Evolutionary conservation across 1,139 yeast species (phyloP).

Genomic region (Scheffersomyces lignicola): DNA sequence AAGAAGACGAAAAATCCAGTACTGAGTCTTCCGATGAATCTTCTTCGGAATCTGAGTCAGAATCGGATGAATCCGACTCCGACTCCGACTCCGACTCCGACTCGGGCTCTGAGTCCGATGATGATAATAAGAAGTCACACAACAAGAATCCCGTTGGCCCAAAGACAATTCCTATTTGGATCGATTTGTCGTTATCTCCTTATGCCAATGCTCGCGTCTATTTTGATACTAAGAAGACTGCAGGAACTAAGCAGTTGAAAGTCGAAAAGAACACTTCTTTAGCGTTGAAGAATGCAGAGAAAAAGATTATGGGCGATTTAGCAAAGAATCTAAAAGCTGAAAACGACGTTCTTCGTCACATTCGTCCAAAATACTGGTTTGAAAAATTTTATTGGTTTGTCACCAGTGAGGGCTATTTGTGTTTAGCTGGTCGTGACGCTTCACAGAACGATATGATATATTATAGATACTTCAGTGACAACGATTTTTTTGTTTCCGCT

Average conservation of each 20-base stretch:
- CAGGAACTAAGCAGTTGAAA: constrained; percentile 75
- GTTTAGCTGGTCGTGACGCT: constrained; percentile 83
- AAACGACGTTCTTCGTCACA: constrained; percentile 59
- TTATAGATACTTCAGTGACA: constrained; percentile 70
- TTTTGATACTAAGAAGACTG: constrained; percentile 75
- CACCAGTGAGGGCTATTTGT: constrained; percentile 83
- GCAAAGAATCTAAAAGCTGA: constrained; percentile 66
- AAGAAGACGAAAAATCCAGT: constrained; percentile 25
- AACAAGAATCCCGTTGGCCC: constrained; percentile 6
- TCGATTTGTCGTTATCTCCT: constrained; percentile 72
- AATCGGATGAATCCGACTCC: constrained; percentile 16
- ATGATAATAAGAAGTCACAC: constrained; percentile 3
- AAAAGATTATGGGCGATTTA: constrained; percentile 72
- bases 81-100: constrained; percentile 15
- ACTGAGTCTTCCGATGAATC: constrained; percentile 21
- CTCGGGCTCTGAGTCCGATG: constrained; percentile 12
- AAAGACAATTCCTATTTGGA: constrained; percentile 47
- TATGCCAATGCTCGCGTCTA: constrained; percentile 90
- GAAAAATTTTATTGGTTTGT: constrained; percentile 94
- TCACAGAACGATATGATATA: constrained; percentile 84
- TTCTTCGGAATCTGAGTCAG: constrained; percentile 32
- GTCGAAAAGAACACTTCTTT: constrained; percentile 76
- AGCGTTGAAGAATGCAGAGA: constrained; percentile 85
- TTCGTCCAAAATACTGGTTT: constrained; percentile 82
- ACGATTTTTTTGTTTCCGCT: constrained; percentile 72